Conservation (phyloP, 495 filamentous ascomycete species). For the Coniosporium apollinis region DNA sequence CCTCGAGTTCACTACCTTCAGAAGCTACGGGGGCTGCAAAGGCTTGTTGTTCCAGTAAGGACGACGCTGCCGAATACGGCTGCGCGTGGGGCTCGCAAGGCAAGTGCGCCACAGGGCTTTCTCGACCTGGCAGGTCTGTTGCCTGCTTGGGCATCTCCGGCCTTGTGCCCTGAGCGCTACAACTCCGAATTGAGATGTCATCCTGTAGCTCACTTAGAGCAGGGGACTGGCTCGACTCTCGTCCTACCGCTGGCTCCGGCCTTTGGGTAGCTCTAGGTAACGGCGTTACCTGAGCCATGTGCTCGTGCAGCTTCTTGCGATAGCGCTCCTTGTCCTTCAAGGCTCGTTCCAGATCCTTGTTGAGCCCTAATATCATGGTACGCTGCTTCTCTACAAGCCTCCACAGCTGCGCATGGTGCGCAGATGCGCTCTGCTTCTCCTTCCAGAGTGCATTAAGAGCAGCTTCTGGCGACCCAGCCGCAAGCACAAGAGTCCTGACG, state of each 20-base stretch:
- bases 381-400: conserved; percentile 90
- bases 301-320: conserved; percentile 73
- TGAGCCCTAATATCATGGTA: conserved; percentile 79
- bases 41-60: too few relatives aligned
- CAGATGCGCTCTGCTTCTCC: conserved; percentile 73
- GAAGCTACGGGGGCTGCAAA: too few relatives aligned
- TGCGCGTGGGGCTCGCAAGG: too few relatives aligned
- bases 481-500: conserved; percentile 27
- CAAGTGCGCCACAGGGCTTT: too few relatives aligned
- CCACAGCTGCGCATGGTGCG: conserved; percentile 90
- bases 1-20: too few relatives aligned
- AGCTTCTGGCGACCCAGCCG: conserved; percentile 79
- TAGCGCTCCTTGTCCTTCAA: conserved; percentile 93
- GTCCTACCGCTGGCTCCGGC: neutral
- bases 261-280: neutral
- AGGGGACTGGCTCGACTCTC: conserved; percentile 10
- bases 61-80: too few relatives aligned
- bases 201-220: conserved; percentile 2
- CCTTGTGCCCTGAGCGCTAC: too few relatives aligned
- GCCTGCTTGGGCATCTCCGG: too few relatives aligned
- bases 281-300: conserved; percentile 34
- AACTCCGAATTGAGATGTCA: neutral
- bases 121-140: too few relatives aligned
- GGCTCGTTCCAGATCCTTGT: conserved; percentile 83
- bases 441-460: conserved; percentile 76